Evolutionary conservation across 2,329 filamentous ascomycete species (phyloP).

Genomic region (Talaromyces sp.): DNA sequence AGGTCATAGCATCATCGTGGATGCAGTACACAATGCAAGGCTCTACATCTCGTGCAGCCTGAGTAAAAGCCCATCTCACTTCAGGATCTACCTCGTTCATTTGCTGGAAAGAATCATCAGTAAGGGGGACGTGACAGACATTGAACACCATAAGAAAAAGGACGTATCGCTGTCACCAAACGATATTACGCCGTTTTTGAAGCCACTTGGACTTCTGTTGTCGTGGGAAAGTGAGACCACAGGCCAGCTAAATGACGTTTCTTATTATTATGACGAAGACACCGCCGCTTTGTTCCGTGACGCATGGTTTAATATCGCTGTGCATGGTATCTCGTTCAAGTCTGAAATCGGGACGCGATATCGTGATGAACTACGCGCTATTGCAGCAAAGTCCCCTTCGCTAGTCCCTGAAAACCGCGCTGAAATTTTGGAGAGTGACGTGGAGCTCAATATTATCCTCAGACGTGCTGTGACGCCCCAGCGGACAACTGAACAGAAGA

Average conservation of each 20-base stretch:
- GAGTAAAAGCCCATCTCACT: constrained; percentile 65
- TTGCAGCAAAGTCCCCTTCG: constrained; percentile 83
- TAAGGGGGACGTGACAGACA: constrained; percentile 78
- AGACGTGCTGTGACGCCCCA: constrained; percentile 78
- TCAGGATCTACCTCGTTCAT: constrained; percentile 77
- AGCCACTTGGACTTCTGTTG: constrained; percentile 81
- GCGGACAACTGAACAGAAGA: constrained; percentile 70
- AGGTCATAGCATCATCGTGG: constrained; percentile 61
- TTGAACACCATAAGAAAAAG: constrained; percentile 66
- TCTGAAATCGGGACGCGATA: constrained; percentile 71
- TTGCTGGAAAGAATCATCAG: constrained; percentile 83
- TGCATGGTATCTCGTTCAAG: constrained; percentile 79
- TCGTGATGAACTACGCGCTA: constrained; percentile 69
- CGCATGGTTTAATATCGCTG: constrained; percentile 96
- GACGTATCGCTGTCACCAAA: constrained; percentile 78
- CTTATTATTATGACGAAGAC: constrained; percentile 56
- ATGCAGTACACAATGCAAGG: constrained; percentile 76
- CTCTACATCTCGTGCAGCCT: constrained; percentile 70
- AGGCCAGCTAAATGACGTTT: constrained; percentile 24
- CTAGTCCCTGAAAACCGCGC: constrained; percentile 83
- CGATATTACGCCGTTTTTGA: constrained; percentile 82
- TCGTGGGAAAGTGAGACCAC: constrained; percentile 40
- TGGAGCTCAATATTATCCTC: constrained; percentile 91
- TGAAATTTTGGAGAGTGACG: constrained; percentile 89
- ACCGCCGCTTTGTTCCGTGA: constrained; percentile 73